These are phyloP conservation scores for Naganishia sp. DNA, from an alignment of 1,284 basidiomycete genomes.

Conservation along the genomic window DNA sequence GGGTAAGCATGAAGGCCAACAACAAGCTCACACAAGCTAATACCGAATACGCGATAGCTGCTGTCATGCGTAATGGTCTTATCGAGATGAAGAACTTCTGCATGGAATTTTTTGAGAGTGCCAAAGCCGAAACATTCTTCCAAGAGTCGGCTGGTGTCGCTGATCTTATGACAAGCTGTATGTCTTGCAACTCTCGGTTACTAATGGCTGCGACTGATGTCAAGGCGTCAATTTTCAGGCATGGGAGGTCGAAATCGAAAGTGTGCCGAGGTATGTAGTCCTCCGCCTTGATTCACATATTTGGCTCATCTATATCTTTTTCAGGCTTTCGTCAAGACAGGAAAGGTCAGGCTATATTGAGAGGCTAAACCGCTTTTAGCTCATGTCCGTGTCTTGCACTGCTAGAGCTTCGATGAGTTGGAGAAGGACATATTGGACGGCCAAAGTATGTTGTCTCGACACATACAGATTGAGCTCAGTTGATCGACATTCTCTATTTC, in stretches of 20 bases:
- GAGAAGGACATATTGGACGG: slow-evolving; percentile 61
- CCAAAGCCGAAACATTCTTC: slow-evolving; percentile 59
- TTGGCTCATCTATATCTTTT: neutral
- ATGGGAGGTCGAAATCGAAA: slow-evolving; percentile 61
- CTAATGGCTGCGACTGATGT: neutral
- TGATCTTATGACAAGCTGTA: slow-evolving; percentile 62
- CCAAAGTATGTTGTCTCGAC: slow-evolving; percentile 55
- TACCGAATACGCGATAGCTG: slow-evolving; percentile 45
- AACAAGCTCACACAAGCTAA: neutral
- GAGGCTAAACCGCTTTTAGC: too few relatives aligned
- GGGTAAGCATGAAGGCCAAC: slow-evolving; percentile 42
- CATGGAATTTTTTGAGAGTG: slow-evolving; percentile 59
- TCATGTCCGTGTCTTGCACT: too few relatives aligned
- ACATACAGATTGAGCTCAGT: slow-evolving; percentile 31
- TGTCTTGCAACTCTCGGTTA: slow-evolving; percentile 26
- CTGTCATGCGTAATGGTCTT: slow-evolving; percentile 61
- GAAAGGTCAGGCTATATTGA: slow-evolving; percentile 52
- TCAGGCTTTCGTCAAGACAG: slow-evolving; percentile 59
- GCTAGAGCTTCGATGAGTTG: slow-evolving; percentile 55
- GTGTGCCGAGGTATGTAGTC: slow-evolving; percentile 45
- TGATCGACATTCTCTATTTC: neutral
- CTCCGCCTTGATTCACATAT: too few relatives aligned
- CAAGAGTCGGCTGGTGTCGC: slow-evolving; percentile 60
- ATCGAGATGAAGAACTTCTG: slow-evolving; percentile 58
- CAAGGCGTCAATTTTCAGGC: slow-evolving; percentile 36